Evolutionary conservation across 176 grass and related monocot genomes (phyloP).

Genomic region (Typha latifolia): DNA sequence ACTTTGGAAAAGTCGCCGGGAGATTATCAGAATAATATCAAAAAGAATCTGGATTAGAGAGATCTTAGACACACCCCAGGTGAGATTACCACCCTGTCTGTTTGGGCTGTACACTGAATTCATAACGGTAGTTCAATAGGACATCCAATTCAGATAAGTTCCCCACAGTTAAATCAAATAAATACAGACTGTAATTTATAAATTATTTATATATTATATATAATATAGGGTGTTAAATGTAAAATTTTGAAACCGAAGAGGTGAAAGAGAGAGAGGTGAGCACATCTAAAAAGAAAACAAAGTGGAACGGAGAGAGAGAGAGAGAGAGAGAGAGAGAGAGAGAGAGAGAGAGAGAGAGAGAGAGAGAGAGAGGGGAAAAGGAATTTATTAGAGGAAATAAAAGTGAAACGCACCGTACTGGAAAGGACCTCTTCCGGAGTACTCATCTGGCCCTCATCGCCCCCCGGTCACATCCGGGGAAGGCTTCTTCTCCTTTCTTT

Average conservation of each 20-base stretch:
- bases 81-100: not conserved
- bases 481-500: not conserved
- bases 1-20: not conserved
- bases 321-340: too few species aligned
- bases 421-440: constrained; percentile 23
- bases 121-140: too few species aligned
- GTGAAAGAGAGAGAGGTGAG: not conserved
- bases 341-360: not conserved
- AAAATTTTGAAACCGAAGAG: not conserved
- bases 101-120: too few species aligned
- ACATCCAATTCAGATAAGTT: too few species aligned
- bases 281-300: not conserved
- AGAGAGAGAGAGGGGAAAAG: not conserved
- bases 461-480: constrained; percentile 2
- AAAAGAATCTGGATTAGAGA: not conserved
- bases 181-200: too few species aligned
- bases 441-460: not conserved
- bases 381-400: not conserved
- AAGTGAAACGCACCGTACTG: not conserved
- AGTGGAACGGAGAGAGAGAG: not conserved
- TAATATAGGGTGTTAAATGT: too few species aligned
- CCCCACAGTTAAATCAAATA: too few species aligned
- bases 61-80: not conserved
- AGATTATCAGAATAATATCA: not conserved
- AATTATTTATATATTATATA: too few species aligned